Evolutionary conservation across 768 basidiomycete species (phyloP), one percentile per base, ranked within the genome.

Genomic region (Amanita thiersii): DNA sequence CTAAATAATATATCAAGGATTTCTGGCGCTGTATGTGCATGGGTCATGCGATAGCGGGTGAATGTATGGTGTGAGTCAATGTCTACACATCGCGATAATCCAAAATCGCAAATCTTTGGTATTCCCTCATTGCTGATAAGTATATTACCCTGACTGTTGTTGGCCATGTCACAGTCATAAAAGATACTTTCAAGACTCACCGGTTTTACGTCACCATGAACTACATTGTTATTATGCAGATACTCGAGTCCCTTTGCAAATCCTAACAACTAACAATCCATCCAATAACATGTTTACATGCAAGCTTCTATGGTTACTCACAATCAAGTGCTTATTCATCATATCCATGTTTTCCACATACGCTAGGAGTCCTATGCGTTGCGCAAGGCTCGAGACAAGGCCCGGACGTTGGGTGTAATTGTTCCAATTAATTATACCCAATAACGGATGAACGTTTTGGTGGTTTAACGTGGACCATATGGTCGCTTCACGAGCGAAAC

Each of bases 161-260:
- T 14, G 37, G 9, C 28, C 18, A 8, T 23, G n/a, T 14, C 9
- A 29, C 8, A 18, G 28, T 20, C 7, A 19, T 3, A 29, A 4
- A 8, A 29, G 17, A n/a, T 29, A 10, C n/a, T 30, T 18, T 14
- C 3, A 4, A n/a, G 5, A 31, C 39, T 40, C 19, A 40, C 39
- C 4, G 39, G 12, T 20, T 40, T 40, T 17, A 40, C n/a, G 28
- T 40, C 39, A 11, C 39, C 39, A 21, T 40, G 39, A 19, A 12
- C 39, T 18, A 12, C 20, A 7, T 29, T 29, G 9, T 3, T 1
- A 2, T 21, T 5, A 20, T 40, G 39, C 17, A 40, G 20, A 20
- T 40, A 19, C 20, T 30, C 12, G n/a, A 40, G n/a, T 17, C 39
- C 39, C 3, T 20, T 21, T 28, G 39, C 28, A 18, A 40, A 9